Base-by-base conservation (phyloP, 371 early-diverging fungal species). In the Gilbertella persicaria region DNA sequence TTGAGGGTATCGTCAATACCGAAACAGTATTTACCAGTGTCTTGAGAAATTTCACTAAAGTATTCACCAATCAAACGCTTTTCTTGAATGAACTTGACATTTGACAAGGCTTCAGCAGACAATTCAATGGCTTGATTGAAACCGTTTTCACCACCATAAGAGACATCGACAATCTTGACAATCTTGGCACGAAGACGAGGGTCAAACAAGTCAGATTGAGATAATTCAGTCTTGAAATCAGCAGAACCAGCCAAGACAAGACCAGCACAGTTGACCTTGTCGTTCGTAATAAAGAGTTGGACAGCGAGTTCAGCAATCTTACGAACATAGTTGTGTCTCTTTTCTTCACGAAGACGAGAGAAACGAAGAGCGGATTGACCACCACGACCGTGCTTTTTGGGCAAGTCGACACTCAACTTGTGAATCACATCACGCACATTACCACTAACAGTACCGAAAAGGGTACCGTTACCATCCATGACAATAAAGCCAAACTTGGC, bases 301-400 rank as follows among this genome's bases (percentile, higher is more conserved):
- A 92, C 93, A 8, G 96, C 93, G 48, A 95, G 79, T 71, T 99
- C 99, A 19, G 96, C 97, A 23, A 99, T 97, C 81, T 99, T 99
- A 63, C 98, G 93, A 43, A 99, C 91, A 66, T 99, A 99, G 67
- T 99, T 95, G 82, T 97, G 96, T 47, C 99, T 93, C 81, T 97
- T 99, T 73, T 99, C 99, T 58, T 96, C 93, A 64, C 99, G 90
- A 37, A 99, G 86, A 85, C 99, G 95, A 5, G 99, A 93, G 82
- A 99, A 99, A 89, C 99, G 96, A 57, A 99, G 88, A 17, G 99
- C 99, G 19, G 99, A 98, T 80, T 99, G 99, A 86, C 99, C 99
- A 83, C 99, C 99, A 76, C 99, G 92, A 49, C 96, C 99, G 88
- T 99, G 99, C 91, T 99, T 99, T 85, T 99, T 99, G 59, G 99